These are phyloP conservation scores for Coleophoma cylindrospora DNA, from an alignment of 2,329 filamentous ascomycete species.

Conservation along the genomic window DNA sequence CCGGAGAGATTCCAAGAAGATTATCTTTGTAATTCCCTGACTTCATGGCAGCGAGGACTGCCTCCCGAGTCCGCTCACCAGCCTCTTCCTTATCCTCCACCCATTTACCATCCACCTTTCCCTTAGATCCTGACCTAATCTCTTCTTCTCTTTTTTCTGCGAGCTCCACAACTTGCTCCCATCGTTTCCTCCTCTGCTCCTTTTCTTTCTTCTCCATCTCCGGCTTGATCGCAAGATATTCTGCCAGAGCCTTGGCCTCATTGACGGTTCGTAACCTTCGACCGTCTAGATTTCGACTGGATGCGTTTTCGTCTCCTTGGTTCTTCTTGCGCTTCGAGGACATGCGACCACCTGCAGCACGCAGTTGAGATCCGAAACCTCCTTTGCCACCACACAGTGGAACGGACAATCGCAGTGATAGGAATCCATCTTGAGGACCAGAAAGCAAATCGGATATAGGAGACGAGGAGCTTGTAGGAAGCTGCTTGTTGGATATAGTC, in stretches of 20 bases:
- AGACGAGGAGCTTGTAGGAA: slow-evolving; percentile 47
- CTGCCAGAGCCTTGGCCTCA: slow-evolving; percentile 90
- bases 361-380: slow-evolving; percentile 94
- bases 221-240: slow-evolving; percentile 92
- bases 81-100: slow-evolving; percentile 92
- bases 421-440: slow-evolving; percentile 55
- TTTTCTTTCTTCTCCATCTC: slow-evolving; percentile 96
- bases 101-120: slow-evolving; percentile 83
- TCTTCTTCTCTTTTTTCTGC: slow-evolving; percentile 82
- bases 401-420: slow-evolving; percentile 75
- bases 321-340: slow-evolving; percentile 83
- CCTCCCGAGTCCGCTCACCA: slow-evolving; percentile 74
- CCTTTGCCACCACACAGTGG: slow-evolving; percentile 91
- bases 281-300: slow-evolving; percentile 89
- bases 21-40: slow-evolving; percentile 59
- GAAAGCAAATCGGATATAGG: slow-evolving; percentile 60
- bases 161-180: slow-evolving; percentile 82
- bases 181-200: slow-evolving; percentile 76
- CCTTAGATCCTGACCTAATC: slow-evolving; percentile 66
- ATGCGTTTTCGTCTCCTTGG: slow-evolving; percentile 78
- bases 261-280: slow-evolving; percentile 85
- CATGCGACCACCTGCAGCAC: slow-evolving; percentile 96
- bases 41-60: slow-evolving; percentile 67
- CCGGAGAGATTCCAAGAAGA: slow-evolving; percentile 34
- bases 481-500: slow-evolving; percentile 70